These are phyloP conservation scores for Saccharomycopsis selenospora DNA, from an alignment of 805 yeast species.

Conservation along the genomic window DNA sequence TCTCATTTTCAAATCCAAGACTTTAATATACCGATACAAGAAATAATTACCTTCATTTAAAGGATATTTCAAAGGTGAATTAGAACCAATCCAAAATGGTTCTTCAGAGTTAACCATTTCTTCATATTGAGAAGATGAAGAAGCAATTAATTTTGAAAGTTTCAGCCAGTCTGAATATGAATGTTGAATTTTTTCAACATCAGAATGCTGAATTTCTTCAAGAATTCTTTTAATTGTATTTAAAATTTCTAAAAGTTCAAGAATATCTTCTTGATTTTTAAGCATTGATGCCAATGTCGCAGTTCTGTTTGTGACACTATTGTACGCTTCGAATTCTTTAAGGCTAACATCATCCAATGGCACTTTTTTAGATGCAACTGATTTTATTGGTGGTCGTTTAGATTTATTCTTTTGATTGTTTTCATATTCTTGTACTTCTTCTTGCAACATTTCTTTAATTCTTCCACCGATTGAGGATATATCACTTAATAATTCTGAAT, in stretches of 20 bases:
- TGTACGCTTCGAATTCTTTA: not conserved
- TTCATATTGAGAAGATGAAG: conserved; percentile 20
- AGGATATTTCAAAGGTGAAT: conserved; percentile 65
- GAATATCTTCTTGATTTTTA: conserved; percentile 13
- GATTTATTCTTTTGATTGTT: not conserved
- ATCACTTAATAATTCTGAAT: not conserved
- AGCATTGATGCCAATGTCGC: not conserved
- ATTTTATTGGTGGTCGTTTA: not conserved
- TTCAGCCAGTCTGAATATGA: conserved; percentile 46
- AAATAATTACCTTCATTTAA: conserved; percentile 62
- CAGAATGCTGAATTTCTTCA: not conserved
- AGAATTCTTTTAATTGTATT: conserved; percentile 12
- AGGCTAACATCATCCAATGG: not conserved
- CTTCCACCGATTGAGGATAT: not conserved
- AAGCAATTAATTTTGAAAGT: conserved; percentile 30
- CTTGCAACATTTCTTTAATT: not conserved
- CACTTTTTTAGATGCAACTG: not conserved
- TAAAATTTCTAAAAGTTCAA: conserved; percentile 19
- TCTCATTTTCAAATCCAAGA: conserved; percentile 17
- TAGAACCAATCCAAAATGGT: conserved; percentile 56
- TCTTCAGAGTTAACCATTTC: conserved; percentile 24
- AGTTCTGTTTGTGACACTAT: not conserved
- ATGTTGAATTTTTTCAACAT: conserved; percentile 36
- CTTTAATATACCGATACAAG: conserved; percentile 29
- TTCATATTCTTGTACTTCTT: not conserved